These are phyloP conservation scores for Exophiala xenobiotica DNA, from an alignment of 2,329 filamentous ascomycete genomes.

Conservation along the genomic window DNA sequence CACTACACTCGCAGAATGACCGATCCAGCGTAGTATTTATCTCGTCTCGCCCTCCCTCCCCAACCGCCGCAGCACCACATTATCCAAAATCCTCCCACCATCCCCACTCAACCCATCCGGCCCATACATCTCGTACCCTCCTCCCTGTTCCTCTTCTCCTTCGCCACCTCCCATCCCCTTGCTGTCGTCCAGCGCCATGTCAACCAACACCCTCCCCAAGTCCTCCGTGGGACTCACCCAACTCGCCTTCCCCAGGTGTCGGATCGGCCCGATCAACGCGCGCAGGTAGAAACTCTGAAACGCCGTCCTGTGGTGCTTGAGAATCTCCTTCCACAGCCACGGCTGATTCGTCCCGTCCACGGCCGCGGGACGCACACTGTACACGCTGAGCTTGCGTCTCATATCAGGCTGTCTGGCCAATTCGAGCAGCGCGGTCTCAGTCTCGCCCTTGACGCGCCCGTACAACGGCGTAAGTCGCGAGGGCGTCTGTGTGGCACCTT, in stretches of 20 bases:
- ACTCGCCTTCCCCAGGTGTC: constrained; percentile 3
- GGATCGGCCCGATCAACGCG: constrained; percentile 26
- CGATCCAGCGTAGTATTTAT: too few relatives aligned
- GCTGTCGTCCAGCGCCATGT: constrained; percentile 49
- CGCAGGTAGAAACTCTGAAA: constrained; percentile 30
- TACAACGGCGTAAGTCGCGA: constrained; percentile 58
- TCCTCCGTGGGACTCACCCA: constrained; percentile 41
- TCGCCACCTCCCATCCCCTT: too few relatives aligned
- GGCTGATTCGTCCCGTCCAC: constrained; percentile 54
- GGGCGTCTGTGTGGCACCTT: constrained; percentile 56
- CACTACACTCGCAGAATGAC: too few relatives aligned
- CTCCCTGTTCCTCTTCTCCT: too few relatives aligned
- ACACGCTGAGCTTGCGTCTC: constrained; percentile 52
- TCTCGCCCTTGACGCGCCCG: constrained; percentile 65
- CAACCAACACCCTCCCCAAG: constrained; percentile 49
- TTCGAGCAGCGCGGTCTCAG: constrained; percentile 59
- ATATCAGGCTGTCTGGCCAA: constrained; percentile 44
- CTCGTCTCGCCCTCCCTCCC: constrained; percentile 1
- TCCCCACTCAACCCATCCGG: constrained; percentile 10
- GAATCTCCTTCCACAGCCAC: constrained; percentile 38
- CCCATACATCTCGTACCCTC: constrained; percentile 4
- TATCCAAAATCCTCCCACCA: constrained; percentile 20
- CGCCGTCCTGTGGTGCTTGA: constrained; percentile 32
- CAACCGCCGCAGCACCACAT: constrained; percentile 18
- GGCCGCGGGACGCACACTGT: constrained; percentile 58